Percentiles rank a stretch among this genome's conserved stretches.
Conservation (phyloP, 768 basidiomycete species). For the Nidularia pulvinata region DNA sequence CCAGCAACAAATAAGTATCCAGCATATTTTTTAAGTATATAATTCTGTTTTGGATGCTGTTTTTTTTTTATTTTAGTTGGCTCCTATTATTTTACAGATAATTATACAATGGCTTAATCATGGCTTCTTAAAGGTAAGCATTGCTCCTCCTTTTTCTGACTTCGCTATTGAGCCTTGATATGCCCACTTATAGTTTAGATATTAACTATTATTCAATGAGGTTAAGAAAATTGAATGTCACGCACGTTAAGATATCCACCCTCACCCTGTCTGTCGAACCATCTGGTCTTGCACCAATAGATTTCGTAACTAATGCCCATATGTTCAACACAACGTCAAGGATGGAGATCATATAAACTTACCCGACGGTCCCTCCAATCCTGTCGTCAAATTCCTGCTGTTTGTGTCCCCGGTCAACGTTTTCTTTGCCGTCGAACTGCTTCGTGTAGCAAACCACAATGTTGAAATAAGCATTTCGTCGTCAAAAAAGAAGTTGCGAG, state of each 20-base stretch:
- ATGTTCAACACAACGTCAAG: not conserved
- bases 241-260: conserved; percentile 19
- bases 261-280: conserved; percentile 14
- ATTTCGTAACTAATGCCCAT: conserved; percentile 13
- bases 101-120: no score
- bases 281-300: conserved; percentile 16
- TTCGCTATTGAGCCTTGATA: not conserved
- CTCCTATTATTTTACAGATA: no score
- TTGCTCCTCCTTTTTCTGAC: not conserved
- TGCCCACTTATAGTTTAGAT: not conserved
- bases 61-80: no score
- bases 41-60: no score
- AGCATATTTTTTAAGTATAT: no score
- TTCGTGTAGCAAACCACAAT: conserved; percentile 8
- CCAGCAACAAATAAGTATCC: no score
- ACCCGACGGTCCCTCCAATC: conserved; percentile 11
- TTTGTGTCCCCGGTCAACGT: conserved; percentile 8
- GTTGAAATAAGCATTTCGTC: conserved; percentile 8
- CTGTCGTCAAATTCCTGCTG: conserved; percentile 10
- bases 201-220: not conserved
- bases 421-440: conserved; percentile 9
- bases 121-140: not conserved
- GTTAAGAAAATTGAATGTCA: not conserved
- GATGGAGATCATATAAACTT: not conserved
- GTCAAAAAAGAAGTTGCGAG: no score